Evolutionary conservation across 495 filamentous ascomycete genomes (phyloP).

Genomic region (Monascus purpureus): DNA sequence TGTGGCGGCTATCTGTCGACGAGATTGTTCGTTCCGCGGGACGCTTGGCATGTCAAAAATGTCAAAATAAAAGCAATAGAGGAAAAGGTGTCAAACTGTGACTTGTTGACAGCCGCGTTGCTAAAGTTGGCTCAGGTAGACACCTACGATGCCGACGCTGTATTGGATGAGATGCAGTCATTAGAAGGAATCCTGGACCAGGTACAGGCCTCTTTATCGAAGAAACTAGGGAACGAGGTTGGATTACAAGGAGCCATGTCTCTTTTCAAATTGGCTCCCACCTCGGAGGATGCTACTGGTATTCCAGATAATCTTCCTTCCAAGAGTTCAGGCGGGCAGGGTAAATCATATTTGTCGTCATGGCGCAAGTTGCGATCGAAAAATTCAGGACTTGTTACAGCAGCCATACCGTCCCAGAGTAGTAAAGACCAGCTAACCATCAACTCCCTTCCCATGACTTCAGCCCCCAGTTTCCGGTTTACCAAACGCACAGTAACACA

Average conservation of each 20-base stretch:
- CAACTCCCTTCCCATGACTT: slow-evolving; percentile 72
- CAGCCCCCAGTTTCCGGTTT: slow-evolving; percentile 40
- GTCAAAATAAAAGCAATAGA: slow-evolving; percentile 84
- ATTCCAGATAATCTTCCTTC: slow-evolving; percentile 25
- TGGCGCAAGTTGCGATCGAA: slow-evolving; percentile 86
- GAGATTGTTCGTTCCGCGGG: slow-evolving; percentile 78
- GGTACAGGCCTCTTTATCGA: slow-evolving; percentile 57
- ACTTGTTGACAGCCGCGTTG: slow-evolving; percentile 80
- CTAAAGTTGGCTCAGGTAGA: slow-evolving; percentile 73
- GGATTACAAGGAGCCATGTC: slow-evolving; percentile 55
- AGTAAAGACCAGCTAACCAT: slow-evolving; percentile 48
- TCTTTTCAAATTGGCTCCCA: slow-evolving; percentile 53
- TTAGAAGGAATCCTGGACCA: slow-evolving; percentile 79
- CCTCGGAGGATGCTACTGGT: slow-evolving; percentile 24
- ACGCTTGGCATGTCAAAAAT: slow-evolving; percentile 87
- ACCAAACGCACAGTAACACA: slow-evolving; percentile 54
- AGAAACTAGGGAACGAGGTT: slow-evolving; percentile 84
- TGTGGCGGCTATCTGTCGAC: slow-evolving; percentile 85
- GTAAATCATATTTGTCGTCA: slow-evolving; percentile 53
- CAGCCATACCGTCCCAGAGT: slow-evolving; percentile 26
- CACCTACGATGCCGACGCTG: slow-evolving; percentile 74
- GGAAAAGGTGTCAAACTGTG: slow-evolving; percentile 90
- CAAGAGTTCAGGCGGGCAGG: slow-evolving; percentile 41
- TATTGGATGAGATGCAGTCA: slow-evolving; percentile 91
- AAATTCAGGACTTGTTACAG: slow-evolving; percentile 48